Conservation (phyloP, 2,329 filamentous ascomycete genomes). For the Botryosphaeria dothidea region DNA sequence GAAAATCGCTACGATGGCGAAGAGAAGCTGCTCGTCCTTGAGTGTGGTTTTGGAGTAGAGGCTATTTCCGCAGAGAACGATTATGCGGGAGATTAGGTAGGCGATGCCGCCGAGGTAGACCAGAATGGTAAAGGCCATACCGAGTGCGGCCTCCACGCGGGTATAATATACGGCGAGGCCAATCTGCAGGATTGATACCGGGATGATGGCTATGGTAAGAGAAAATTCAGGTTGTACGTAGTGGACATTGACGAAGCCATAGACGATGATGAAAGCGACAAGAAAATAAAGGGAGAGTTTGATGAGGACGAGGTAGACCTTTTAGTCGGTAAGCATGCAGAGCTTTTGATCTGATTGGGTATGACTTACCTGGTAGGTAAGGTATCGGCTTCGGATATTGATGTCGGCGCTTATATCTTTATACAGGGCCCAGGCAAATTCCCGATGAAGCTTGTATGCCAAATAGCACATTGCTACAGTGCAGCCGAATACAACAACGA, state of each 20-base stretch:
- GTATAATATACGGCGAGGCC: slow-evolving; percentile 22
- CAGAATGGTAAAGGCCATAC: slow-evolving; percentile 23
- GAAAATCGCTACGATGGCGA: slow-evolving; percentile 19
- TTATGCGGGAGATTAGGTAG: slow-evolving; percentile 26
- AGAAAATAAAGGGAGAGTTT: slow-evolving; percentile 25
- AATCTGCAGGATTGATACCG: slow-evolving; percentile 23
- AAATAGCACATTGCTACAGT: slow-evolving; percentile 16
- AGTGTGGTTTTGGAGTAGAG: slow-evolving; percentile 18
- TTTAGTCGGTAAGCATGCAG: not conserved
- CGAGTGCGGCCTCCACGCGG: slow-evolving; percentile 21
- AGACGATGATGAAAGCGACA: slow-evolving; percentile 25
- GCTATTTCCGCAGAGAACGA: slow-evolving; percentile 23
- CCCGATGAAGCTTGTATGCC: slow-evolving; percentile 21
- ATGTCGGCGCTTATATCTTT: slow-evolving; percentile 23
- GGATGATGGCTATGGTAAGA: slow-evolving; percentile 28
- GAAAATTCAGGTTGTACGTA: slow-evolving; percentile 25
- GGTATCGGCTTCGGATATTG: slow-evolving; percentile 21
- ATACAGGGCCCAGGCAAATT: slow-evolving; percentile 27
- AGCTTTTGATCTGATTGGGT: not conserved
- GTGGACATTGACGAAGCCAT: slow-evolving; percentile 27
- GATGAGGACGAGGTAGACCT: slow-evolving; percentile 26
- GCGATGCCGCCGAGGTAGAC: slow-evolving; percentile 23
- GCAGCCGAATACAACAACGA: slow-evolving; percentile 1
- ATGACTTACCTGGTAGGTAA: slow-evolving; percentile 24
- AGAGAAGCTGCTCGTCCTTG: slow-evolving; percentile 28